Evolutionary conservation across 805 yeast genomes (phyloP), one percentile per base, ranked within the genome.

Genomic region (Nakazawaea ambrosiae): DNA sequence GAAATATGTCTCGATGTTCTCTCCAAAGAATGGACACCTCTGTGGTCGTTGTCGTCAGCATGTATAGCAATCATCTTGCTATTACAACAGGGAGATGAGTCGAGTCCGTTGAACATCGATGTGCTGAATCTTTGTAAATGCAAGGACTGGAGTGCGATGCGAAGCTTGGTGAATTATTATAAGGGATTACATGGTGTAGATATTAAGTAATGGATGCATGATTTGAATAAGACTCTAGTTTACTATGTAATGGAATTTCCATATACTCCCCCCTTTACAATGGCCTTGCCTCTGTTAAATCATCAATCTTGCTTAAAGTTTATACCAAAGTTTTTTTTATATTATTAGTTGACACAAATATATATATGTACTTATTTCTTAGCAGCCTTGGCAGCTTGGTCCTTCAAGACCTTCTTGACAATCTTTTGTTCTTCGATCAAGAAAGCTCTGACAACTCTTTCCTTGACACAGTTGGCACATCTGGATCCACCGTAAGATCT

Each of bases 401-500:
- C 96, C 84, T 90, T 90, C 65, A 92, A 82, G 61, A 92, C 96
- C 76, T 94, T 88, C 89, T 92, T 94, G 68, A 92, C 99, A 55
- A 92, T 89, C 87, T 92, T 94, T 78, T 92, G 97, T 78, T 92
- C 99, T 79, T 94, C 98, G 57, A 92, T 86, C 70, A 92, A 83
- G 88, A 92, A 92, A 65, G 98, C 97, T 78, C 98, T 90, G 68
- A 90, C 90, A 61, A 92, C 81, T 82, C 97, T 87, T 75, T 90
- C 96, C 83, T 90, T 90, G 68, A 90, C 97, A 78, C 96, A 87
- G 86, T 78, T 87, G 70, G 90, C 96, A 78, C 92, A 87, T 78
- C 84, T 83, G 65, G 86, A 81, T 71, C 99, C 99, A 79, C 99
- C 98, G 90, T 92, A 92, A 60, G 96, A 89, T 81, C 99, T 92